Percentiles rank a stretch among this genome's conserved stretches.
These are phyloP conservation scores for Claviceps citrina DNA, from an alignment of 2,329 filamentous ascomycete genomes.

Conservation along the genomic window DNA sequence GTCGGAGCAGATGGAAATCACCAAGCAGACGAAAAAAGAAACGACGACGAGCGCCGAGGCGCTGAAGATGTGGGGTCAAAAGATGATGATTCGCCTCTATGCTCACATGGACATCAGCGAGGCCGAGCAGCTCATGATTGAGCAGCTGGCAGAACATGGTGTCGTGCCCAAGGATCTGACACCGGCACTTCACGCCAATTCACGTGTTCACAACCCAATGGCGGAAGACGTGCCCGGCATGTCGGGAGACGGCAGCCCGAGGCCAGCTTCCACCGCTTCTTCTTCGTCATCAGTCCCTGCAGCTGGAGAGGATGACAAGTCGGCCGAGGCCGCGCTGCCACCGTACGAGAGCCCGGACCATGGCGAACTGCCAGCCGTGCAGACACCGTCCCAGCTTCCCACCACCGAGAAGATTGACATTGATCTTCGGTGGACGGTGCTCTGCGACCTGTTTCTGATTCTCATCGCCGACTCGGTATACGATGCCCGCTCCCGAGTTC, in stretches of 20 bases:
- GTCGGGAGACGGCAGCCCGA: conserved; percentile 7
- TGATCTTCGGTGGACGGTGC: conserved; percentile 88
- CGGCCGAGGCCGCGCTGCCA: conserved; percentile 38
- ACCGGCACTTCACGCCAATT: conserved; percentile 76
- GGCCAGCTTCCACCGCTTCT: conserved; percentile 9
- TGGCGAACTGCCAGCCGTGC: conserved; percentile 62
- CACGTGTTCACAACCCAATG: conserved; percentile 84
- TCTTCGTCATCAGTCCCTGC: conserved; percentile 12
- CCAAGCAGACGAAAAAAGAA: conserved; percentile 56
- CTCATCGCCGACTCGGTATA: conserved; percentile 94
- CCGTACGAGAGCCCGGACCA: conserved; percentile 48
- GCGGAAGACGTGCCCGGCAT: conserved; percentile 34
- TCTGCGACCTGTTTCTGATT: conserved; percentile 88
- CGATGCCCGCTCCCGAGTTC: conserved; percentile 69
- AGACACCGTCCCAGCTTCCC: conserved; percentile 68
- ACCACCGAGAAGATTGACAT: conserved; percentile 79
- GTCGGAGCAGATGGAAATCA: conserved; percentile 43
- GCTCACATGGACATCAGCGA: conserved; percentile 90
- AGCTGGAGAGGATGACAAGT: conserved; percentile 26
- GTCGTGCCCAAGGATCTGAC: conserved; percentile 74
- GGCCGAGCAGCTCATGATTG: conserved; percentile 94
- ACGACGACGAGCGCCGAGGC: conserved; percentile 56
- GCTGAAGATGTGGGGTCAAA: conserved; percentile 91
- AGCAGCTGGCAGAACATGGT: conserved; percentile 85
- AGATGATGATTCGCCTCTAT: conserved; percentile 93